Conservation (phyloP, 1,284 basidiomycete species). For the Fomitopsis schrenkii region DNA sequence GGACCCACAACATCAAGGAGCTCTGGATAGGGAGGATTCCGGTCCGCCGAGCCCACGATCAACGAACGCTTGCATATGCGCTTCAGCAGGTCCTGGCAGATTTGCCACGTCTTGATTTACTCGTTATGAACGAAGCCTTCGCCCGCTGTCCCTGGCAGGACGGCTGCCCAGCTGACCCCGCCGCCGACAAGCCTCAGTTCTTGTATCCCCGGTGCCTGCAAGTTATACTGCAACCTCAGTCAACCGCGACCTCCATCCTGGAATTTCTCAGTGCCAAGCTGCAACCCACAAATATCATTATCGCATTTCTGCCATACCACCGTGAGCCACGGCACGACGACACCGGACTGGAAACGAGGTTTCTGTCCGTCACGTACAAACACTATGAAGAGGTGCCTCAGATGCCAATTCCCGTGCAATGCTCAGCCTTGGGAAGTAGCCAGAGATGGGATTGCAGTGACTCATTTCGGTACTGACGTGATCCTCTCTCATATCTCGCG, state of each 20-base stretch:
- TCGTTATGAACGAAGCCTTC: not conserved
- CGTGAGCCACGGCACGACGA: not conserved
- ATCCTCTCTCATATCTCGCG: too few species aligned
- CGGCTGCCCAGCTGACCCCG: not conserved
- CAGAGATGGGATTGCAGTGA: not conserved
- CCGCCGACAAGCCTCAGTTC: not conserved
- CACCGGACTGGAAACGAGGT: not conserved
- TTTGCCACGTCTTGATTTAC: not conserved
- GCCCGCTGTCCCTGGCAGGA: too few species aligned
- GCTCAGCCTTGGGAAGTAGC: not conserved
- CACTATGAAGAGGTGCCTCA: not conserved
- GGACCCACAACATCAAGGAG: not conserved
- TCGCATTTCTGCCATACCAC: not conserved
- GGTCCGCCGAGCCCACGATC: not conserved
- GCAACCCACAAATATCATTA: not conserved
- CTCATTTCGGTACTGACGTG: too few species aligned
- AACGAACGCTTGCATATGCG: not conserved
- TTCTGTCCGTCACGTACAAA: not conserved
- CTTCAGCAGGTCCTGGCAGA: not conserved
- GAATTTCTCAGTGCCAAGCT: not conserved
- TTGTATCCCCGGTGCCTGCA: not conserved
- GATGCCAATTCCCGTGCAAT: not conserved
- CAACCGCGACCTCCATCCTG: not conserved
- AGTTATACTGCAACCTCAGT: not conserved
- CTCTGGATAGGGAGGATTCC: not conserved